Base-by-base conservation (phyloP, 1,139 yeast genomes). In the Blastobotrys arbuscula region DNA sequence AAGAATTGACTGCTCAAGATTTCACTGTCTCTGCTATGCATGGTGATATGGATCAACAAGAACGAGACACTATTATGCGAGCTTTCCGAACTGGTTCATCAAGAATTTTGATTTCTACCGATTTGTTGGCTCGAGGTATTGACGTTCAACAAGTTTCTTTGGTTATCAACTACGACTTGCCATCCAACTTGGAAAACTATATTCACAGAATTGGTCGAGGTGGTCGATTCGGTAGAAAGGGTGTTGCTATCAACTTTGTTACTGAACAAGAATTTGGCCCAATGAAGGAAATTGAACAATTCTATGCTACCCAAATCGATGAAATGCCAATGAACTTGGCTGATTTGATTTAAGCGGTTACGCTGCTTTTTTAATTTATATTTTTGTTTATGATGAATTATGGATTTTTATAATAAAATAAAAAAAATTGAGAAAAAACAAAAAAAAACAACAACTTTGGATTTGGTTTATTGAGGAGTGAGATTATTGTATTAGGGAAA, bases 131-230 rank as follows among this genome's bases (percentile, higher is more conserved):
- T 1, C 76, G 97, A 65, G 98, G 98, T 47, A 90, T 90, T 50
- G 97, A 90, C 67, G 97, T 90, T 24, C 98, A 90, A 69, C 97
- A 90, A 64, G 95, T 90, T n/a, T 87, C 96, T 0, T 72, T 90
- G 50, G 98, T 92, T 24, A 84, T 92, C 48, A 92, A 90, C 69
- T 92, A 88, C 68, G 97, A 90, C 65, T 69, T 92, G 55, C 97
- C 97, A 0, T 68, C 73, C 45, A 92, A 84, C 65, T 79, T 81
- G 62, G 97, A 89, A 65, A 90, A 87, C 70, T 90, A 90, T 65
- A 79, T 90, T 53, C 98, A 90, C 68, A 77, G 97, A 63, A 90
- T 92, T 55, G 98, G 97, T 53, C 78, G 97, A 62, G 85, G 95
- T 12, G 97, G 97, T 3, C 78, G 98, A 61, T 90, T 90, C 70